Percentiles rank a stretch among this genome's conserved stretches.
Evolutionary conservation across 2,329 filamentous ascomycete genomes (phyloP).

Genomic region (Penicillium paneum): DNA sequence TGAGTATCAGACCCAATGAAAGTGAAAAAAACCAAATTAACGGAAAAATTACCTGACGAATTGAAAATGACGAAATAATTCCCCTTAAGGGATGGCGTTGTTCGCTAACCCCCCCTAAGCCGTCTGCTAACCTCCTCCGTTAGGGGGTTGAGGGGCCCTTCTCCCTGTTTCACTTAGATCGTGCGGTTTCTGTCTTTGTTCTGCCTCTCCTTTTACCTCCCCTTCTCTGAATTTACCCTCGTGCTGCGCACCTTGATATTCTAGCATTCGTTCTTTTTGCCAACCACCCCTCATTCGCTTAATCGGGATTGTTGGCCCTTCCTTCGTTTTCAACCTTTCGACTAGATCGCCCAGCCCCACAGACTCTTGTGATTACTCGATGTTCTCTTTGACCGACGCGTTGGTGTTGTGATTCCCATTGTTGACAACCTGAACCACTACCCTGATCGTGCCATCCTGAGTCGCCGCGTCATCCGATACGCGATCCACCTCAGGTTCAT

Average conservation of each 20-base stretch:
- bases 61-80: constrained; percentile 8
- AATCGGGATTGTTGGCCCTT: background rate
- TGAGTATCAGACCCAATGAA: background rate
- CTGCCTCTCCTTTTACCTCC: background rate
- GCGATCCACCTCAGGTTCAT: background rate
- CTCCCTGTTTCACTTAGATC: constrained; percentile 4
- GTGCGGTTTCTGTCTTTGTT: background rate
- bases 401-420: background rate
- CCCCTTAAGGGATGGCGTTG: constrained; percentile 10
- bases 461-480: constrained; percentile 1
- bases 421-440: background rate
- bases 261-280: constrained; percentile 1
- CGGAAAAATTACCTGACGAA: background rate
- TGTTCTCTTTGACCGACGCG: background rate
- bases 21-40: constrained; percentile 2
- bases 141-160: constrained; percentile 7
- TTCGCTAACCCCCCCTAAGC: constrained; percentile 3
- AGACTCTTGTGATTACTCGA: constrained; percentile 4
- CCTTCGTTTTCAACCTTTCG: background rate
- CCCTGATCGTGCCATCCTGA: background rate
- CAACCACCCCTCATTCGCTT: constrained; percentile 5
- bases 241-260: constrained; percentile 25
- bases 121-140: constrained; percentile 6
- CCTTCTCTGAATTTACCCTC: background rate
- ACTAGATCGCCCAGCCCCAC: constrained; percentile 5